A percentile compares a stretch with the other conserved stretches of the same genome.
Conservation (phyloP, 192 early-diverging fungal species). For the Backusella circina region DNA sequence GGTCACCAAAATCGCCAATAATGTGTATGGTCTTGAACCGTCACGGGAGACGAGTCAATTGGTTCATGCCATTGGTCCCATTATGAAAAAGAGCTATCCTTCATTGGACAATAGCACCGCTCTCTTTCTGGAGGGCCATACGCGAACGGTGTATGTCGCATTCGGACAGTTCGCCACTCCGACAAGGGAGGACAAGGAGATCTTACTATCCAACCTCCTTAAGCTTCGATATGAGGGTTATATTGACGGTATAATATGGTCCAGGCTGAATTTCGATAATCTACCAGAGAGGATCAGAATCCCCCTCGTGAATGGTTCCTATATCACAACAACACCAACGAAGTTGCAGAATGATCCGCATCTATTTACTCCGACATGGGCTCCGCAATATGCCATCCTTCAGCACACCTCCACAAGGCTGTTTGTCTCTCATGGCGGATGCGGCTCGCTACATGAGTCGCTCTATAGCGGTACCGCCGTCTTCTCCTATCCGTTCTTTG, state of each 20-base stretch:
- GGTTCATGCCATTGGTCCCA: conserved; percentile 25
- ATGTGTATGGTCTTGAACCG: conserved; percentile 14
- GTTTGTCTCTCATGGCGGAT: conserved; percentile 30
- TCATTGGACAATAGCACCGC: not conserved
- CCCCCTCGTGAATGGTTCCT: not conserved
- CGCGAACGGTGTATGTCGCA: conserved; percentile 22
- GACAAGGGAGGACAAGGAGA: not conserved
- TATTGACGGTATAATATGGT: conserved; percentile 37
- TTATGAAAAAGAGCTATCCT: conserved; percentile 23
- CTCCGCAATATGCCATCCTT: conserved; percentile 27
- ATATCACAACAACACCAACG: not conserved
- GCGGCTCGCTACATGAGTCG: conserved; percentile 22
- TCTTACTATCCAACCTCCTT: conserved; percentile 14
- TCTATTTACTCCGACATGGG: not conserved
- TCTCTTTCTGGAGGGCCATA: conserved; percentile 17
- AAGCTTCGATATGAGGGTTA: not conserved
- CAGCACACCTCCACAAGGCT: conserved; percentile 17
- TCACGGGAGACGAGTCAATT: conserved; percentile 16
- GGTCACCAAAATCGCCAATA: conserved; percentile 11
- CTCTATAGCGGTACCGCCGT: conserved; percentile 17
- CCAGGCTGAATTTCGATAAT: not conserved
- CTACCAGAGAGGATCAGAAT: not conserved
- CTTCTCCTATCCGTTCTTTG: conserved; percentile 25
- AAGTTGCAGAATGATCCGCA: not conserved
- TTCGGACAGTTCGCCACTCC: conserved; percentile 22